Evolutionary conservation across 495 filamentous ascomycete genomes (phyloP), one percentile per base, ranked within the genome.

Genomic region (Antarctomyces pellizariae): DNA sequence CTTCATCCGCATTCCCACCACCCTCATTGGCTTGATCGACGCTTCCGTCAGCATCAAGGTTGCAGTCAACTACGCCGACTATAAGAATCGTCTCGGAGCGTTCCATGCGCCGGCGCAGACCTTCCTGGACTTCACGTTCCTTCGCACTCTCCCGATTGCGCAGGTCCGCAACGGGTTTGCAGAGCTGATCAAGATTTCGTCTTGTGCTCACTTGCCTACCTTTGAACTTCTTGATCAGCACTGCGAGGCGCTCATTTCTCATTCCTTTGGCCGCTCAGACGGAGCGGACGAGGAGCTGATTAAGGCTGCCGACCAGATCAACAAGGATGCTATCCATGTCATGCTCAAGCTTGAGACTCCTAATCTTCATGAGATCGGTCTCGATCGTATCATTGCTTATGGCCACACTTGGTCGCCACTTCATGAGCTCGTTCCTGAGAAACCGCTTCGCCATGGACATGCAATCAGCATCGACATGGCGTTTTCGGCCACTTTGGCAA

Each of bases 381-480:
- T 71, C 5, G 63, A 70, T 36, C 45, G 67, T 23, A 62, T 71
- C 8, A 71, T 71, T 35, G 66, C 66, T n/a, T 71, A 67, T 35
- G 67, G 67, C 4, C 66, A 71, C 37, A 71, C 66, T 1, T 73
- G 67, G 67, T 68, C 62, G 3, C 67, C 67, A 1, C 48, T 68
- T 10, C 62, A 69, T 28, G 67, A 70, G 33, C 53, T 73, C 9
- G 50, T 63, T 7, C 67, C 64, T 0, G 52, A 64, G 23, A 57
- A 52, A 0, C 66, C 66, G 3, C 53, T 71, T 5, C 56, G 67
- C 15, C 67, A 71, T 36, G 67, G 67, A 1, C 66, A 71, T 34
- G 66, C 67, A 9, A 71, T 73, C 26, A 62, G 56, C 5, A 64
- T 71, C 26, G 67, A 71, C 35, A 71, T 71, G 67, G 67, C 67